Evolutionary conservation across 108 stramenopile genomes (phyloP).

Genomic region (Conticribra weissflogii): DNA sequence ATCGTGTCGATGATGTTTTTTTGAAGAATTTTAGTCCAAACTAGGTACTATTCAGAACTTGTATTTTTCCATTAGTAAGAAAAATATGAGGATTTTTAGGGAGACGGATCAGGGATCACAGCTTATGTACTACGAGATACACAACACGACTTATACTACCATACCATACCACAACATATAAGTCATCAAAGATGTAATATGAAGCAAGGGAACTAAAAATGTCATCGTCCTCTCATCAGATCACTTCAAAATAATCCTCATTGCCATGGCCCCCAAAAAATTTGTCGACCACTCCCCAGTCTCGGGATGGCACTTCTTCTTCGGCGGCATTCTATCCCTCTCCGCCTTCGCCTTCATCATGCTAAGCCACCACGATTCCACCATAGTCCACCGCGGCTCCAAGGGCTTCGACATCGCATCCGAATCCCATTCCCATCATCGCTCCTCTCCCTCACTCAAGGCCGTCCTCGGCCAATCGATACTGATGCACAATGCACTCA

Average conservation of each 20-base stretch:
- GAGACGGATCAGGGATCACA: too few species aligned
- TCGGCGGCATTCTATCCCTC: neutral
- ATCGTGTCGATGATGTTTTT: too few species aligned
- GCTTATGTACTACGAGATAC: too few species aligned
- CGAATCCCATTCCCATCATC: neutral
- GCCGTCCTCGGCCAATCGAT: neutral
- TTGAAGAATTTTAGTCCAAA: too few species aligned
- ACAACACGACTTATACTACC: too few species aligned
- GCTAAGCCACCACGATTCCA: neutral
- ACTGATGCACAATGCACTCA: neutral
- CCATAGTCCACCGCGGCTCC: neutral
- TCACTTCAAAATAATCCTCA: neutral
- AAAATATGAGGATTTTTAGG: too few species aligned
- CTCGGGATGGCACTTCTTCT: neutral
- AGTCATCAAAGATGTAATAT: too few species aligned
- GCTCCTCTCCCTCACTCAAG: neutral
- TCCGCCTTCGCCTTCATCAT: neutral
- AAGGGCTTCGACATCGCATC: neutral
- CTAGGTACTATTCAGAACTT: too few species aligned
- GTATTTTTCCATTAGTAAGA: too few species aligned
- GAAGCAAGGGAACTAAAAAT: too few species aligned
- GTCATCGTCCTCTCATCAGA: too few species aligned
- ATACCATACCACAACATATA: too few species aligned
- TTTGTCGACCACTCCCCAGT: constrained; percentile 1
- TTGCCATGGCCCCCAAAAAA: neutral